phyloP scores from a whole-genome alignment of 345 rosid genomes.

The Firmiana major region DNA sequence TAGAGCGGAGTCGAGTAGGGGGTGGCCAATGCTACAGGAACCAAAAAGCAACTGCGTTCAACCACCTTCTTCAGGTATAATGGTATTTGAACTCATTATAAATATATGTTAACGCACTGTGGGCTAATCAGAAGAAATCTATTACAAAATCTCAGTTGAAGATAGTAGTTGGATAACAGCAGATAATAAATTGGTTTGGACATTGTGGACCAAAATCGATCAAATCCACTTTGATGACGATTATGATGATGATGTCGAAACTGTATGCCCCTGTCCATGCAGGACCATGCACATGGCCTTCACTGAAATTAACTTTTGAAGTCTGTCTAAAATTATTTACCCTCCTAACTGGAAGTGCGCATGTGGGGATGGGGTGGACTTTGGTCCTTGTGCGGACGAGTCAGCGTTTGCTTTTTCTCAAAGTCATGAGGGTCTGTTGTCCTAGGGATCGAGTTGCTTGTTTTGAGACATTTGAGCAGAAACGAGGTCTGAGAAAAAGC shows the following conservation, averaged over 20 bases:
- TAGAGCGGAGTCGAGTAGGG: slow-evolving; percentile 43
- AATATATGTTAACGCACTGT: not conserved
- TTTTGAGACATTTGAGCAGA: no score
- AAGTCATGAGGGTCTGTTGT: no score
- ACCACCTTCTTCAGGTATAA: slow-evolving; percentile 36
- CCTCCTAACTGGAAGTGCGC: not conserved
- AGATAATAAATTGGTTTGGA: not conserved
- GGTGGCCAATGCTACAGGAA: slow-evolving; percentile 49
- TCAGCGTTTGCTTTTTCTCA: no score
- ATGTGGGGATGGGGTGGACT: not conserved
- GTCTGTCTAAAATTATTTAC: not conserved
- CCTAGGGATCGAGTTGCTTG: no score
- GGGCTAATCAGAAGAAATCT: not conserved
- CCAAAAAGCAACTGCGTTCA: slow-evolving; percentile 23
- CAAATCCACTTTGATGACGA: not conserved
- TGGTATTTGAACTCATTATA: not conserved
- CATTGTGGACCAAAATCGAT: not conserved
- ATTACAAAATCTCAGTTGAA: not conserved
- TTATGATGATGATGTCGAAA: no score
- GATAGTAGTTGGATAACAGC: not conserved
- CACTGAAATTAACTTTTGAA: no score
- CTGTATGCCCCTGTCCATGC: no score
- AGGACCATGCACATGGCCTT: no score
- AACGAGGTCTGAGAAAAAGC: no score
- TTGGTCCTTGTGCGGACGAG: no score